Base-by-base conservation (phyloP, 495 filamentous ascomycete species). In the Xylaria flabelliformis region DNA sequence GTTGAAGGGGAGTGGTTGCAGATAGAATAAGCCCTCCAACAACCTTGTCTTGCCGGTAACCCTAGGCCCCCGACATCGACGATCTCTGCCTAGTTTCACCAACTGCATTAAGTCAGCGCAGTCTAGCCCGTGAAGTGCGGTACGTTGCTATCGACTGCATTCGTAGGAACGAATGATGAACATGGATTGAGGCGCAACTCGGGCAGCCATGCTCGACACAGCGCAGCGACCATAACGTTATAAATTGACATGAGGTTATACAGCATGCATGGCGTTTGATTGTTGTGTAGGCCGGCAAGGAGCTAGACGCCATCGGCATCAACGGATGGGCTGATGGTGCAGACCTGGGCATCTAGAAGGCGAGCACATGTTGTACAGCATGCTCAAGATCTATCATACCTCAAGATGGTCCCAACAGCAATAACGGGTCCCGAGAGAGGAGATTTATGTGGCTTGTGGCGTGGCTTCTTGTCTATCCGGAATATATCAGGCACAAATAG, bases 141-240 rank as follows among this genome's bases (percentile, higher is more conserved):
- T 65, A 32, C 29, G 19, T 64, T 64, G 59, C 5, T n/a, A 39
- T 26, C n/a, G 39, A 64, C 21, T 13, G 44, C 62, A 64, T 42
- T 63, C 4, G 36, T 15, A 24, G 24, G 21, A 34, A 17, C 62
- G 42, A 64, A 46, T 67, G 29, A 24, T 51, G 3, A 13, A 36
- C 32, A 46, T 15, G 46, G 50, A 42, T 24, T 21, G 64, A 67
- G 26, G 46, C 64, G 64, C 63, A 51, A 55, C 64, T 67, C 64
- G 64, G 64, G 64, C 50, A 53, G 64, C 64, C 29, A 53, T 66
- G 64, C 46, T 66, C 64, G 46, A 66, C 65, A 68, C 21, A 19
- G 15, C 32, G 65, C 65, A 58, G 50, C 51, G 51, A 21, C 48
- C 65, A 46, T 36, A 12, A 46, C 66, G 53, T 48, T 69, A 46